Evolutionary conservation across 2,329 filamentous ascomycete species (phyloP).

Genomic region (Colletotrichum tropicale): DNA sequence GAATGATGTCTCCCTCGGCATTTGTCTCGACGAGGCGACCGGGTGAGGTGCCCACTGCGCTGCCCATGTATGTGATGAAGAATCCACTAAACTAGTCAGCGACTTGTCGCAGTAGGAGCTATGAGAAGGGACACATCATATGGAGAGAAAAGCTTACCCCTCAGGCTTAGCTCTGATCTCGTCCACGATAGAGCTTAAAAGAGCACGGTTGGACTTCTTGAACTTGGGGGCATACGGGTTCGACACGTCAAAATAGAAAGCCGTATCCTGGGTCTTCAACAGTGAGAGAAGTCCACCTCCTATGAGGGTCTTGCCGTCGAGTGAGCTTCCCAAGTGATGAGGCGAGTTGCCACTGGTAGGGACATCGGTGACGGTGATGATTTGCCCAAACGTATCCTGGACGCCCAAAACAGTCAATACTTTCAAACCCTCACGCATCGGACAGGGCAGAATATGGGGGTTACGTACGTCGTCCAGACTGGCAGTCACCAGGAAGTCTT

Average conservation of each 20-base stretch:
- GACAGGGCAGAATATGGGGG: not conserved
- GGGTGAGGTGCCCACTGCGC: slow-evolving; percentile 59
- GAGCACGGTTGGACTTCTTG: slow-evolving; percentile 62
- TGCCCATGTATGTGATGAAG: slow-evolving; percentile 58
- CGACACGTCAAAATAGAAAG: slow-evolving; percentile 64
- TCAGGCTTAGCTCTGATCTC: not conserved
- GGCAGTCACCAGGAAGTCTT: not conserved
- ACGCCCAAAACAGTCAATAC: not conserved
- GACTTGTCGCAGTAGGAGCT: not conserved
- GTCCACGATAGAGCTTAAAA: slow-evolving; percentile 37
- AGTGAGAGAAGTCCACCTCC: slow-evolving; percentile 63
- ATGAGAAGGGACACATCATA: not conserved
- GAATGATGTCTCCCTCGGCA: slow-evolving; percentile 60
- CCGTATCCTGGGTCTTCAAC: slow-evolving; percentile 65
- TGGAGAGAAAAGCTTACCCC: not conserved
- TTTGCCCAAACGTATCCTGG: slow-evolving; percentile 36
- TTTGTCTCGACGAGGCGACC: slow-evolving; percentile 59
- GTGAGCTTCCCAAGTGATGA: slow-evolving; percentile 60
- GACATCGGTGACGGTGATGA: slow-evolving; percentile 63
- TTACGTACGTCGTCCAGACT: not conserved
- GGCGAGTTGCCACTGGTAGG: slow-evolving; percentile 64
- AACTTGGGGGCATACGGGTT: slow-evolving; percentile 65
- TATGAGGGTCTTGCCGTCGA: slow-evolving; percentile 61
- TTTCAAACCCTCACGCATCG: not conserved
- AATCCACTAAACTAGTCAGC: not conserved